phyloP scores from a whole-genome alignment of 352 stramenopile genomes.

The Saprolegnia parasitica region DNA sequence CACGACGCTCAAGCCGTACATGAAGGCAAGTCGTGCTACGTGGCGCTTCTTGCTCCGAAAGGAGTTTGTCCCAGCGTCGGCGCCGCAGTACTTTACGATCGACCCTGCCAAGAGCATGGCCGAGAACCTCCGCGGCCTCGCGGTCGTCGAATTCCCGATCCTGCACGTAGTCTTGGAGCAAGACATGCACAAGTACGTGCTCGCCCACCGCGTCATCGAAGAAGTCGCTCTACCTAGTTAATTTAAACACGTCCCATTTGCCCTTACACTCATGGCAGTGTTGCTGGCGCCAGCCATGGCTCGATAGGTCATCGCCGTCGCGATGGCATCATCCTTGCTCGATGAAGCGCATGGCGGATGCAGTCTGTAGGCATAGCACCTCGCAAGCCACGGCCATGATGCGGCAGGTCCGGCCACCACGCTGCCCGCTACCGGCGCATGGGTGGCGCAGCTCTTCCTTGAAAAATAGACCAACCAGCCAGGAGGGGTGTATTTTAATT shows the following conservation, averaged over 20 bases:
- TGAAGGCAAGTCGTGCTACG: background rate
- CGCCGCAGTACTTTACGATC: slow-evolving; percentile 68
- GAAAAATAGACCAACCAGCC: background rate
- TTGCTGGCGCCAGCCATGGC: too few relatives aligned
- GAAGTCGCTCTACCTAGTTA: slow-evolving; percentile 13
- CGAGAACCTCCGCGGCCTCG: slow-evolving; percentile 72
- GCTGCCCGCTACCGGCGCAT: background rate
- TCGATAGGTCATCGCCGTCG: too few relatives aligned
- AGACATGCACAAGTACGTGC: slow-evolving; percentile 49
- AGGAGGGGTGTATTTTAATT: background rate
- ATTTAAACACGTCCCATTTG: background rate
- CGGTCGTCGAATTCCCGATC: slow-evolving; percentile 74
- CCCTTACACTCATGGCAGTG: too few relatives aligned
- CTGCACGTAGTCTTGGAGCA: slow-evolving; percentile 48
- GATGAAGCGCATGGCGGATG: too few relatives aligned
- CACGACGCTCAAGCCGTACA: slow-evolving; percentile 66
- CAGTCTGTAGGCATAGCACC: too few relatives aligned
- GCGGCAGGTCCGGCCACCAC: too few relatives aligned
- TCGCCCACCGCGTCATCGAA: slow-evolving; percentile 69
- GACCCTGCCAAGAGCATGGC: slow-evolving; percentile 56
- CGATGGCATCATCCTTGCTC: too few relatives aligned
- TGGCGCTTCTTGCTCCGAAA: slow-evolving; percentile 56
- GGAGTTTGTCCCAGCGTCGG: slow-evolving; percentile 63
- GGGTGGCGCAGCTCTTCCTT: background rate
- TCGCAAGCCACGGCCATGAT: too few relatives aligned